phyloP scores from a whole-genome alignment of 495 filamentous ascomycete species.

The Pyrenula massariospora region DNA sequence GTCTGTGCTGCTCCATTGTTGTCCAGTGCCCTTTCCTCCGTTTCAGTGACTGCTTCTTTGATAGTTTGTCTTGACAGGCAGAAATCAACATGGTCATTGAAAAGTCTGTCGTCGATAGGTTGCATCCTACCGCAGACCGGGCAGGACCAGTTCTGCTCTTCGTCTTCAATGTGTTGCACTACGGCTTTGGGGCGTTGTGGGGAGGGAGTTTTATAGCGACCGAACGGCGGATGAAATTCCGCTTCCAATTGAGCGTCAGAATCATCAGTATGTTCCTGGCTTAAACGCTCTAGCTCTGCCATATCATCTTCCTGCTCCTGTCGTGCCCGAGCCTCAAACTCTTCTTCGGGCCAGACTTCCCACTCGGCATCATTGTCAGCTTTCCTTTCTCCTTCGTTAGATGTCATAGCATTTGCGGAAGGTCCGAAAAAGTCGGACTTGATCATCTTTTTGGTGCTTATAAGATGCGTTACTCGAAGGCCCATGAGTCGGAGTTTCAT shows the following conservation, averaged over 20 bases:
- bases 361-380: slow-evolving; percentile 28
- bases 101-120: slow-evolving; percentile 57
- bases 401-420: slow-evolving; percentile 11
- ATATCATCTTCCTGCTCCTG: slow-evolving; percentile 56
- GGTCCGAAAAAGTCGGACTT: slow-evolving; percentile 72
- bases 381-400: neutral
- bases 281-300: slow-evolving; percentile 49
- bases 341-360: slow-evolving; percentile 58
- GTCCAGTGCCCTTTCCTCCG: too few relatives aligned
- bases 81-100: slow-evolving; percentile 91
- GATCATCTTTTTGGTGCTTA: slow-evolving; percentile 66
- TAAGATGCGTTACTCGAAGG: slow-evolving; percentile 72
- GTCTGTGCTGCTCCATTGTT: neutral
- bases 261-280: slow-evolving; percentile 37
- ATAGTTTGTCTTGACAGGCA: slow-evolving; percentile 84
- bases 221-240: slow-evolving; percentile 1
- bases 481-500: slow-evolving; percentile 84
- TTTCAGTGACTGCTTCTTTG: slow-evolving; percentile 48
- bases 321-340: slow-evolving; percentile 53
- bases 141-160: slow-evolving; percentile 61
- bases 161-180: neutral
- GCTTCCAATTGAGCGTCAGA: neutral
- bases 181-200: neutral
- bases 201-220: slow-evolving; percentile 5
- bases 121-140: slow-evolving; percentile 75